Evolutionary conservation across 306 rosid genomes (phyloP).

Genomic region (Albizia julibrissin): DNA sequence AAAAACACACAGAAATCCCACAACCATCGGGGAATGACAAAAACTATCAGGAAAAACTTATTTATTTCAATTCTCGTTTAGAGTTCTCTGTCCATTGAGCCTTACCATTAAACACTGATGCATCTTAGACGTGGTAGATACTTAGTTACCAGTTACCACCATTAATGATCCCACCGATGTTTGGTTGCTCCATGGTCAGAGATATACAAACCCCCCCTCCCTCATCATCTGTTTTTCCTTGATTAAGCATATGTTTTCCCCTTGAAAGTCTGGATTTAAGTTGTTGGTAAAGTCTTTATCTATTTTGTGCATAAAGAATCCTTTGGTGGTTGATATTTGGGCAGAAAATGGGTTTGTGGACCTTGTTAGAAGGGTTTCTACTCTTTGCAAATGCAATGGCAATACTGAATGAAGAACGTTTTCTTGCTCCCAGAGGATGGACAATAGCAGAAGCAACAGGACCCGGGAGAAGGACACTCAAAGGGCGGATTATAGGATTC

Average conservation of each 20-base stretch:
- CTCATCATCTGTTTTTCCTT: not conserved
- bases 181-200: not conserved
- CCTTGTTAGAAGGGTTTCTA: slow-evolving; percentile 64
- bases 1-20: not conserved
- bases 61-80: not conserved
- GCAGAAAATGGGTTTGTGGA: slow-evolving; percentile 77
- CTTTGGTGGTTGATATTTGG: slow-evolving; percentile 12
- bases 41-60: not conserved
- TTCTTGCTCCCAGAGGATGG: slow-evolving; percentile 86
- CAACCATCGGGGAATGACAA: no score
- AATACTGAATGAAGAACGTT: slow-evolving; percentile 86
- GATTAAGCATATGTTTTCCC: not conserved
- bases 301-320: not conserved
- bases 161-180: not conserved
- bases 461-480: slow-evolving; percentile 54
- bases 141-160: not conserved
- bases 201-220: no score
- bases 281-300: not conserved
- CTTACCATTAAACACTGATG: not conserved
- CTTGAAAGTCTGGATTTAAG: not conserved
- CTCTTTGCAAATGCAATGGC: slow-evolving; percentile 77
- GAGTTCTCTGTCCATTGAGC: not conserved
- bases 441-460: slow-evolving; percentile 59
- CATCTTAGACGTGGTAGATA: not conserved
- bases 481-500: slow-evolving; percentile 72